These are phyloP conservation scores for Thelephora terrestris DNA, from an alignment of 1,284 basidiomycete genomes.

Conservation along the genomic window DNA sequence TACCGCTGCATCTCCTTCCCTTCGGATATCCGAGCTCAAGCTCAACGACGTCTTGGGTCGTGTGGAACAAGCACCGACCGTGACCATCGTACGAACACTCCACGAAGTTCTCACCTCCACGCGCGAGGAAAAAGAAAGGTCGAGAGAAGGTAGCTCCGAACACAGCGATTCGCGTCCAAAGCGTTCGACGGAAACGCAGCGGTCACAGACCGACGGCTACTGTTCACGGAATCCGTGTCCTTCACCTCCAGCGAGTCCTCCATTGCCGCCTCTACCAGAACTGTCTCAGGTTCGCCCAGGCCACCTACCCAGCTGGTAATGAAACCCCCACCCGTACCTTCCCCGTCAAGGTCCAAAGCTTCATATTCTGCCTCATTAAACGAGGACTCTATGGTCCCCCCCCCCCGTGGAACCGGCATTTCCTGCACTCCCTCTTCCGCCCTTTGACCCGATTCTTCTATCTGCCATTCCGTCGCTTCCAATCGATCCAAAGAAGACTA, in stretches of 20 bases:
- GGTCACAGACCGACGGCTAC: too few species aligned
- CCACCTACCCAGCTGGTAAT: neutral
- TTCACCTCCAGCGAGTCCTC: neutral
- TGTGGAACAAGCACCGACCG: slow-evolving; percentile 44
- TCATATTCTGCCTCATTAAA: neutral
- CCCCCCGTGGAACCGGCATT: slow-evolving; percentile 7
- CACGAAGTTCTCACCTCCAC: slow-evolving; percentile 47
- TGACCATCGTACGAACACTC: slow-evolving; percentile 63
- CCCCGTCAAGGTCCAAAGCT: slow-evolving; percentile 8
- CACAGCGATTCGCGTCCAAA: too few species aligned
- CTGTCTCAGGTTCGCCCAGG: neutral
- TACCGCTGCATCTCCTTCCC: slow-evolving; percentile 29
- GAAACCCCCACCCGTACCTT: slow-evolving; percentile 9
- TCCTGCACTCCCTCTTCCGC: slow-evolving; percentile 31
- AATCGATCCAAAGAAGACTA: slow-evolving; percentile 47
- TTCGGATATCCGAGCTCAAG: slow-evolving; percentile 54
- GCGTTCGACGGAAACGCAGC: too few species aligned
- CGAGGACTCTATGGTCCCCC: neutral
- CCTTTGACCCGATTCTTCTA: slow-evolving; percentile 57
- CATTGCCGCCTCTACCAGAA: neutral
- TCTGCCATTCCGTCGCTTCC: slow-evolving; percentile 40
- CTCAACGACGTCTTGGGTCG: slow-evolving; percentile 38
- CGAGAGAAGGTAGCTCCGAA: too few species aligned
- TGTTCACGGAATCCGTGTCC: neutral
- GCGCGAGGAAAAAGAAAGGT: too few species aligned